Conservation (phyloP, 2,329 filamentous ascomycete species). For the Drechslerella dactyloides region DNA sequence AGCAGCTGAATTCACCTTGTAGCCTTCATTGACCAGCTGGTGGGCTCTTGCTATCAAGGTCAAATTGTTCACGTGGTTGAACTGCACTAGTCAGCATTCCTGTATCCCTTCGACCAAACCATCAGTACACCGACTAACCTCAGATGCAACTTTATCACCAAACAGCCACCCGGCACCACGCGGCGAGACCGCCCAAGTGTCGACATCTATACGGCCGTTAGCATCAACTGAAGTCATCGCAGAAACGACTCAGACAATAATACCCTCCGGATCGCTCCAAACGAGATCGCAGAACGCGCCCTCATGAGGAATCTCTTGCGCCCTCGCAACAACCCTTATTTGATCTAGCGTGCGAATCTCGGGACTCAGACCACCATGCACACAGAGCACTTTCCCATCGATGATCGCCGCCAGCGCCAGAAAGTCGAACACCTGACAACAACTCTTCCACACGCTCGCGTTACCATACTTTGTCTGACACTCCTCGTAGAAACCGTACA, state of each 20-base stretch:
- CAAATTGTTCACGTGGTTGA: conserved; percentile 77
- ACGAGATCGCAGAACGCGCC: conserved; percentile 78
- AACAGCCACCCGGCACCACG: conserved; percentile 67
- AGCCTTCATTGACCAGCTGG: conserved; percentile 77
- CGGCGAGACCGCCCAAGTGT: conserved; percentile 73
- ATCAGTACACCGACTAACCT: conserved; percentile 56
- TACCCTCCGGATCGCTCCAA: conserved; percentile 73
- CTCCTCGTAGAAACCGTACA: conserved; percentile 80
- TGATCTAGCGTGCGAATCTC: conserved; percentile 78
- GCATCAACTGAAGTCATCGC: no score
- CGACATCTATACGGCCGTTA: conserved; percentile 61
- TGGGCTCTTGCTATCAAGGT: conserved; percentile 75
- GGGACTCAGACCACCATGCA: conserved; percentile 74
- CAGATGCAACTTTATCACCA: conserved; percentile 72
- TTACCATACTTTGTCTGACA: conserved; percentile 79
- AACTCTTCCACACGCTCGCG: conserved; percentile 78
- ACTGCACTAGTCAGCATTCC: conserved; percentile 58
- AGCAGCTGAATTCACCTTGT: conserved; percentile 64
- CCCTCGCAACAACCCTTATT: conserved; percentile 74
- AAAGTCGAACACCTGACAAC: conserved; percentile 79
- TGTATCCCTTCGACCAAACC: background rate
- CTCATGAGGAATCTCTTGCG: conserved; percentile 78
- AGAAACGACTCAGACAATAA: background rate
- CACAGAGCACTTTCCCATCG: conserved; percentile 75
- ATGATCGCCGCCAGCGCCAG: conserved; percentile 75